phyloP scores from a whole-genome alignment of 129 eudicot species.

The Artemisia annua region DNA sequence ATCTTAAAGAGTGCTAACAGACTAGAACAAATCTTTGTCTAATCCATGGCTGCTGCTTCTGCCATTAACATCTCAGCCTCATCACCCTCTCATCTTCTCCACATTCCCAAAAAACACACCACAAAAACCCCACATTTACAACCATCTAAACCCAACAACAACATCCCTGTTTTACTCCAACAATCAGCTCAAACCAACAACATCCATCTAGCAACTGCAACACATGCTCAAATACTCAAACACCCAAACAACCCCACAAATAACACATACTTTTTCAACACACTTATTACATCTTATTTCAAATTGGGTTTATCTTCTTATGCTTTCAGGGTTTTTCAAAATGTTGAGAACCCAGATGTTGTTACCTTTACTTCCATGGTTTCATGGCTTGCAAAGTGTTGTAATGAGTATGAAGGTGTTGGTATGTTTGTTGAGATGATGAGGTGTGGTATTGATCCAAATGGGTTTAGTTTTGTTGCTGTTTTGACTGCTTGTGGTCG shows the following conservation, averaged over 20 bases:
- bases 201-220: conserved; percentile 46
- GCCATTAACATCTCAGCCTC: conserved; percentile 25
- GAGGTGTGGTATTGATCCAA: conserved; percentile 56
- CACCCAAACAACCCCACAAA: conserved; percentile 26
- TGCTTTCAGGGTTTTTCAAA: conserved; percentile 55
- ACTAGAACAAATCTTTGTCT: no score
- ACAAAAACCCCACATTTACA: conserved; percentile 21
- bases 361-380: conserved; percentile 62
- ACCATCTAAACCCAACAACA: conserved; percentile 16
- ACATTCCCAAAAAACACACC: neutral
- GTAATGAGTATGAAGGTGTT: conserved; percentile 48
- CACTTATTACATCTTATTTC: conserved; percentile 62
- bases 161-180: conserved; percentile 43
- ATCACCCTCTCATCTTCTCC: conserved; percentile 15
- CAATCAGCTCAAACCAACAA: conserved; percentile 47
- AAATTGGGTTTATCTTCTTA: conserved; percentile 49
- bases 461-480: conserved; percentile 76
- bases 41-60: conserved; percentile 47
- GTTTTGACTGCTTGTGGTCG: conserved; percentile 77
- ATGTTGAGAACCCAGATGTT: conserved; percentile 52
- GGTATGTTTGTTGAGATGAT: conserved; percentile 68
- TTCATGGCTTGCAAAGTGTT: conserved; percentile 64
- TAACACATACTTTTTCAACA: conserved; percentile 40
- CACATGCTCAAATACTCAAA: conserved; percentile 78
- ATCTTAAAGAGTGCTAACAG: no score